A percentile compares a stretch with the other conserved stretches of the same genome.
These are phyloP conservation scores for Zalerion maritima DNA, from an alignment of 495 filamentous ascomycete genomes.

Conservation along the genomic window DNA sequence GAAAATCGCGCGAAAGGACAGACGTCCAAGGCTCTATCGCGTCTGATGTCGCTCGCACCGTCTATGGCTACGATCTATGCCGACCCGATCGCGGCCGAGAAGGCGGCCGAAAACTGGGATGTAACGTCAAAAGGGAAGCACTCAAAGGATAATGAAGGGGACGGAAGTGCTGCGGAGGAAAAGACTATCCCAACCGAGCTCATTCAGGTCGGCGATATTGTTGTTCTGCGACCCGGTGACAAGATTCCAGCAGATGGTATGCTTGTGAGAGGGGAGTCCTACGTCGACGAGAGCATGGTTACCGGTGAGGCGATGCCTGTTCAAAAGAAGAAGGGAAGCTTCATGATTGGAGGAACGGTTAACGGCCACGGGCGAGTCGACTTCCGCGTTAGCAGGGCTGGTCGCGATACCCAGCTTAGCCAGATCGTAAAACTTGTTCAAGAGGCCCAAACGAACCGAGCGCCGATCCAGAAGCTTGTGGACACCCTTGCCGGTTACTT, in stretches of 20 bases:
- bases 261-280: slow-evolving; percentile 77
- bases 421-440: slow-evolving; percentile 97
- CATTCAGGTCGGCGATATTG: slow-evolving; percentile 85
- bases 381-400: slow-evolving; percentile 84
- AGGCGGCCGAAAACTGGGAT: slow-evolving; percentile 70
- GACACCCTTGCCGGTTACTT: slow-evolving; percentile 90
- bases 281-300: slow-evolving; percentile 96
- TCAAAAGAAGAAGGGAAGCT: slow-evolving; percentile 64
- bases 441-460: slow-evolving; percentile 85
- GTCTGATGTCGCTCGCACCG: slow-evolving; percentile 87
- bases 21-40: slow-evolving; percentile 87
- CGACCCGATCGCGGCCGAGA: slow-evolving; percentile 89
- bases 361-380: slow-evolving; percentile 86
- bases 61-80: slow-evolving; percentile 96
- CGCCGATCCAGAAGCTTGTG: slow-evolving; percentile 88
- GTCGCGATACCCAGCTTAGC: slow-evolving; percentile 88
- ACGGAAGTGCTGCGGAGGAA: slow-evolving; percentile 55
- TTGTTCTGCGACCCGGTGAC: slow-evolving; percentile 85
- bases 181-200: slow-evolving; percentile 83
- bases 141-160: slow-evolving; percentile 9
- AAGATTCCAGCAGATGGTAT: slow-evolving; percentile 91
- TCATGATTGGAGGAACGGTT: slow-evolving; percentile 88
- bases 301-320: slow-evolving; percentile 94
- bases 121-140: no score
- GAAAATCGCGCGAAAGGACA: slow-evolving; percentile 95